Conservation (phyloP, 257 asterid genomes). For the Linaria vulgaris region DNA sequence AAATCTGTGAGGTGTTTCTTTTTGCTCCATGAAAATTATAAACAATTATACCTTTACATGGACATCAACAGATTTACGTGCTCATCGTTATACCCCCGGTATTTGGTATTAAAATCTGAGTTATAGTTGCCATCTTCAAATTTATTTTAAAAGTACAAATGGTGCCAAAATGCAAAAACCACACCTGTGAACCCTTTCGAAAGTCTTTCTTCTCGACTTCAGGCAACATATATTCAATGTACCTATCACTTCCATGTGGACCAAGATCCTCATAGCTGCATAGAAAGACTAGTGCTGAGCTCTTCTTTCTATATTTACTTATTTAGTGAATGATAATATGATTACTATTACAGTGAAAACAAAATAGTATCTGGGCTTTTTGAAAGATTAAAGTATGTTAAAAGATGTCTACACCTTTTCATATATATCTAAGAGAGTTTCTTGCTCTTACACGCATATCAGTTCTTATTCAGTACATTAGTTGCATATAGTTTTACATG, state of each 20-base stretch:
- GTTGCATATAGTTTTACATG: constrained; percentile 11
- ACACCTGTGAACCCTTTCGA: constrained; percentile 99
- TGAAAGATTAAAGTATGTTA: too few species aligned
- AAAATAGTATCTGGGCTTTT: too few species aligned
- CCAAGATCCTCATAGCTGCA: constrained; percentile 99
- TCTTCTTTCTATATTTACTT: too few species aligned
- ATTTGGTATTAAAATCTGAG: not conserved
- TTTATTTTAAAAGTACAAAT: not conserved
- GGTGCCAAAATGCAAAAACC: constrained; percentile 24
- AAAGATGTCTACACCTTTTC: too few species aligned
- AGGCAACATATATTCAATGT: constrained; percentile 85
- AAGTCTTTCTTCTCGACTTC: constrained; percentile 90
- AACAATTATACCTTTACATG: not conserved
- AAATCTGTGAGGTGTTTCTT: not conserved
- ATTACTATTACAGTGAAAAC: too few species aligned
- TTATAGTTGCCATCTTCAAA: too few species aligned
- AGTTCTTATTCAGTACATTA: constrained; percentile 1
- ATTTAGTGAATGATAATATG: too few species aligned
- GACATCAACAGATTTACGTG: not conserved
- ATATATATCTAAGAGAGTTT: not conserved
- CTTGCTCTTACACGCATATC: not conserved
- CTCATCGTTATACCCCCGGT: not conserved
- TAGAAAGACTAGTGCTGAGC: constrained; percentile 9
- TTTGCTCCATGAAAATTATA: not conserved
- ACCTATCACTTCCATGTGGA: constrained; percentile 97